phyloP scores from a whole-genome alignment of 768 basidiomycete genomes.

The Jaapia argillacea region DNA sequence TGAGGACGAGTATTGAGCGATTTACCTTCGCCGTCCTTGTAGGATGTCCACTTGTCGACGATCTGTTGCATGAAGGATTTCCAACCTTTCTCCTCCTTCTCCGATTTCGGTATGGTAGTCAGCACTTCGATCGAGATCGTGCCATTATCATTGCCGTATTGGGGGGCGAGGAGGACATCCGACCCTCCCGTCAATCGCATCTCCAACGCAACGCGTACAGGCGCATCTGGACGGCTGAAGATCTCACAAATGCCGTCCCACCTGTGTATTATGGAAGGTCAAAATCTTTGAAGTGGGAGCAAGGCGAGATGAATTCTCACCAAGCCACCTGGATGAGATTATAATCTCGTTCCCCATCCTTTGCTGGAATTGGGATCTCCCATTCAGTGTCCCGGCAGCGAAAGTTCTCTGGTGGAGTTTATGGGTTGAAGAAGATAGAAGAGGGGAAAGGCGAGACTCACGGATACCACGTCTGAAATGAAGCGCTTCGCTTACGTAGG shows the following conservation, averaged over 20 bases:
- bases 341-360: constrained; percentile 11
- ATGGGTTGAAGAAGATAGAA: neutral
- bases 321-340: constrained; percentile 15
- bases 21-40: constrained; percentile 10
- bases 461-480: constrained; percentile 11
- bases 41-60: constrained; percentile 15
- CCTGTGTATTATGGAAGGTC: constrained; percentile 1
- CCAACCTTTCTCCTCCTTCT: constrained; percentile 12
- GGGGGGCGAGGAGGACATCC: constrained; percentile 15
- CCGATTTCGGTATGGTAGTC: constrained; percentile 13
- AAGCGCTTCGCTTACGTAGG: constrained; percentile 8
- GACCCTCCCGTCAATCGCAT: constrained; percentile 18
- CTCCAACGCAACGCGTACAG: constrained; percentile 17
- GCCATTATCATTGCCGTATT: constrained; percentile 14
- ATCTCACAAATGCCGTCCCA: constrained; percentile 9
- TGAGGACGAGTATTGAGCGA: constrained; percentile 15
- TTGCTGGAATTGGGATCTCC: constrained; percentile 15
- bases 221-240: constrained; percentile 8
- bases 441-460: constrained; percentile 3
- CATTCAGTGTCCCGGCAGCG: constrained; percentile 16
- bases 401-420: constrained; percentile 13
- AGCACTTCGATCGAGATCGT: constrained; percentile 17
- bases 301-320: constrained; percentile 7
- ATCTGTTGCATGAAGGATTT: constrained; percentile 12
- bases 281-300: neutral